These are phyloP conservation scores for Lichtheimia corymbifera DNA, from an alignment of 371 early-diverging fungal species.

Conservation along the genomic window DNA sequence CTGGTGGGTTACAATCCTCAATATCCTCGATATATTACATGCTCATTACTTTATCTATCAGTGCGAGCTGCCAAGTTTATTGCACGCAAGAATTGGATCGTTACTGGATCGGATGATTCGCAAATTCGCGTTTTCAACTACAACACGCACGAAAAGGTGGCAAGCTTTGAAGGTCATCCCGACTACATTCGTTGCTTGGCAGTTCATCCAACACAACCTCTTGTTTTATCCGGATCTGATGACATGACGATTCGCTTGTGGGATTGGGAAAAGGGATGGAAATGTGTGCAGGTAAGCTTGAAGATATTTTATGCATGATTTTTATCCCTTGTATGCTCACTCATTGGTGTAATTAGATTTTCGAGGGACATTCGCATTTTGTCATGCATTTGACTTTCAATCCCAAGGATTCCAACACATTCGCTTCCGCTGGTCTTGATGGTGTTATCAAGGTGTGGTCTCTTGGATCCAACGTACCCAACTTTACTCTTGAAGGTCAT, in stretches of 20 bases:
- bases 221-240: slow-evolving; percentile 94
- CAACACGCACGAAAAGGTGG: slow-evolving; percentile 97
- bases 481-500: slow-evolving; percentile 94
- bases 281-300: slow-evolving; percentile 75
- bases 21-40: background rate
- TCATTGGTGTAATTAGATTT: slow-evolving; percentile 51
- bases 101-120: slow-evolving; percentile 98
- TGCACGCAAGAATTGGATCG: slow-evolving; percentile 95
- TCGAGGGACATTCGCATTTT: slow-evolving; percentile 98
- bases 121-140: slow-evolving; percentile 99
- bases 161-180: slow-evolving; percentile 95
- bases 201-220: slow-evolving; percentile 93
- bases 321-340: background rate
- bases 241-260: slow-evolving; percentile 98
- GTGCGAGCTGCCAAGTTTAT: slow-evolving; percentile 97
- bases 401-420: slow-evolving; percentile 96
- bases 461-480: slow-evolving; percentile 78
- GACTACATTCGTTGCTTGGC: slow-evolving; percentile 98
- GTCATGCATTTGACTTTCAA: slow-evolving; percentile 97
- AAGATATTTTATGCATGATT: background rate
- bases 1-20: slow-evolving; percentile 45
- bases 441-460: slow-evolving; percentile 93
- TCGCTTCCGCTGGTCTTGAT: slow-evolving; percentile 93
- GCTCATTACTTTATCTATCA: slow-evolving; percentile 2
- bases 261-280: slow-evolving; percentile 99